Evolutionary conservation across 768 basidiomycete genomes (phyloP), one percentile per base, ranked within the genome.

Genomic region (Rhizopogon salebrosus): DNA sequence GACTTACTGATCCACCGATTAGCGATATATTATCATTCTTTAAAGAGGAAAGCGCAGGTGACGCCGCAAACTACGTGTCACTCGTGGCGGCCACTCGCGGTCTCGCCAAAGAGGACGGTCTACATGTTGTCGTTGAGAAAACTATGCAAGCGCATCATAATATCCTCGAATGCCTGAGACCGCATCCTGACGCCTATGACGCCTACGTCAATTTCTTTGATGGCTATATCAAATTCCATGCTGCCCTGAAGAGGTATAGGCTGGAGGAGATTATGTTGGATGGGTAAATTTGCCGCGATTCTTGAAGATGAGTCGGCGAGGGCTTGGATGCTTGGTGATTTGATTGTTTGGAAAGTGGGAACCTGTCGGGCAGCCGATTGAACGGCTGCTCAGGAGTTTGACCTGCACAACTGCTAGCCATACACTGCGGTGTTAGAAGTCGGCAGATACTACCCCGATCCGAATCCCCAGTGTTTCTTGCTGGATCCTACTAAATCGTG

Each of bases 21-120:
- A 75, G 73, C 52, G 73, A 76, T 38, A 57, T 75, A 24, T 57
- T 74, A 1, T 75, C 69, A 0, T 75, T 76, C 49, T 70, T 75
- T 54, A 68, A 75, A 52, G 75, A 76, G 63, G 74, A 75, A 48
- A 45, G 61, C 1, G 62, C 49, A 0, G 69, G 65, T 3, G 75
- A 76, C 48, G 50, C 54, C 6, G 63, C 65, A 31, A 75, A 74
- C 51, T 68, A 62, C 23, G 60, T 75, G 29, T 72, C 74, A 1
- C 54, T 64, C 11, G 53, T 68, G 0, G 72, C 73, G 0, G 53
- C 56, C 13, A 59, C 54, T 24, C 52, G 56, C 3, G 54, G 60
- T 2, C 48, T 53, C 11, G 54, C 64, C 6, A 73, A 72, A 49
- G 38, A 64, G 40, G 65, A 68, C 9, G 57, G 55, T 5, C 60